Evolutionary conservation across 208 protist genomes (phyloP), one percentile per base, ranked within the genome.

Genomic region (Acanthamoeba polyphaga): DNA sequence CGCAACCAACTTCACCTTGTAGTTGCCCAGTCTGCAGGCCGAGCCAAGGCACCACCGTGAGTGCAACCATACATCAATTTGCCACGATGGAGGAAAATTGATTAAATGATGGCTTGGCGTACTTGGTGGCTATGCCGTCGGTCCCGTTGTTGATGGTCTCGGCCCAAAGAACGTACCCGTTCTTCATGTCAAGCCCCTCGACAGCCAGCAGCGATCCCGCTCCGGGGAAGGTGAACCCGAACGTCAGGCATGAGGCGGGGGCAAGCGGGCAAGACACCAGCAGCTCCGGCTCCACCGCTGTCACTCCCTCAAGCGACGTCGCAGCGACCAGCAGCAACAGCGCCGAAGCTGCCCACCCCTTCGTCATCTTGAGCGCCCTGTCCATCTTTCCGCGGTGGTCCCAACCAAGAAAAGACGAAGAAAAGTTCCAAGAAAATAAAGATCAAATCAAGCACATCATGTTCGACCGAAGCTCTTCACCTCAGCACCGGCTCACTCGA

Each of bases 141-240:
- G 76, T 85, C 2, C 15, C 38, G 46, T 85, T 85, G 76, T 85
- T 85, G 76, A 85, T 32, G 6, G 76, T 85, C 76, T 85, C 76
- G 46, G 76, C 76, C 76, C 76, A 85, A 43, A 85, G 46, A 43
- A 85, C 29, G 76, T 85, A 85, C 3, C 76, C 76, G 22, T 85
- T 55, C 38, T 60, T 55, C 76, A 85, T 85, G 34, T 51, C 76
- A 1, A 29, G 34, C 19, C 76, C 76, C 27, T 85, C 76, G 5
- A 60, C 76, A 19, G 76, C 76, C 9, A 85, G 76, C 76, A 85
- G 24, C 27, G 76, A 85, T 2, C 76, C 46, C 1, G 13, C 7
- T 3, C 76, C 76, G 1, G 76, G 76, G 46, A 34, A 85, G 7
- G 76, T 85, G 76, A 85, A 85, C 0, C 76, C 76, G 24, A 85